Percentiles rank a stretch among this genome's conserved stretches.
Evolutionary conservation across 129 eudicot genomes (phyloP).

Genomic region (Glebionis coronaria): DNA sequence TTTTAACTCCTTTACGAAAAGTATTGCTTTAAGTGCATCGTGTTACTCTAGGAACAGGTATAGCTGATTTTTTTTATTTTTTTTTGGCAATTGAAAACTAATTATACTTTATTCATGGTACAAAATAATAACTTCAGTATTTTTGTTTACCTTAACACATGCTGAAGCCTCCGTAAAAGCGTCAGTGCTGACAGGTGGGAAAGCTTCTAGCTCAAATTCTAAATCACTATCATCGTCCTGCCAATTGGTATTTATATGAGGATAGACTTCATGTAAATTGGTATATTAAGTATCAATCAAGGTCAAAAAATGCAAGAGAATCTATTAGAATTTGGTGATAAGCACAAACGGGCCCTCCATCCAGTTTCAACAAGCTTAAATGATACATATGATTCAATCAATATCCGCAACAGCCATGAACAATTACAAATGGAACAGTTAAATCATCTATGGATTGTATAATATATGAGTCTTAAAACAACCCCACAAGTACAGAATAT

Average conservation of each 20-base stretch:
- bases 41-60: background rate
- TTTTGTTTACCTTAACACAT: slow-evolving; percentile 73
- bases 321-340: no score
- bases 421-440: no score
- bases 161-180: slow-evolving; percentile 79
- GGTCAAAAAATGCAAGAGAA: no score
- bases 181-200: slow-evolving; percentile 64
- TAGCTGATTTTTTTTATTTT: no score
- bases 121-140: slow-evolving; percentile 5
- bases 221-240: slow-evolving; percentile 98
- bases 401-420: no score
- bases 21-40: background rate
- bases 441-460: no score
- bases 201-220: slow-evolving; percentile 78
- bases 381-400: no score
- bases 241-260: slow-evolving; percentile 5
- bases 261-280: background rate
- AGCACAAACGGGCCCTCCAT: no score
- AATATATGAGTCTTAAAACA: no score
- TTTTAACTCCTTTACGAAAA: slow-evolving; percentile 2
- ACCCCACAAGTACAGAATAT: no score
- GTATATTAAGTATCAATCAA: background rate
- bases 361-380: no score
- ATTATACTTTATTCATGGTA: background rate
- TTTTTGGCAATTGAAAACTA: background rate